Evolutionary conservation across 2,329 filamentous ascomycete genomes (phyloP), one percentile per base, ranked within the genome.

Genomic region (Aspergillus sp.): DNA sequence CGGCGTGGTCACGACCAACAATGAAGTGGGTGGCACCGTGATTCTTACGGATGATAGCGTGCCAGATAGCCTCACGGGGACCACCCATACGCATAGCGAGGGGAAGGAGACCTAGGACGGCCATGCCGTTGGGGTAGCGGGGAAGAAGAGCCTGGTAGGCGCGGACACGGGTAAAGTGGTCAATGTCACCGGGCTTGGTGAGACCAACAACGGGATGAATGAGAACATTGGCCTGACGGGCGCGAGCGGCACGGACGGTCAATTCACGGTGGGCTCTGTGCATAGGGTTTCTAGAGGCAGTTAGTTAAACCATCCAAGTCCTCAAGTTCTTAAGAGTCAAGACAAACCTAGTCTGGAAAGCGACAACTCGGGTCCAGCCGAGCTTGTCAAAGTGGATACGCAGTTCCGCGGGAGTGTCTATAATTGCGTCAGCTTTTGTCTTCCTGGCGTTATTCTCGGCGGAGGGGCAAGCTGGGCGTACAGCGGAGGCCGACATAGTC

Each of bases 1-100:
- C 95, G 65, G 95, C 95, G 80, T 99, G 95, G 80, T 99, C 95
- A 81, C 95, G 91, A 61, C 95, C 95, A 65, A 99, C 93, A 70
- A 99, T 99, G 84, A 99, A 99, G 84, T 99, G 95, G 15, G 95
- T 98, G 48, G 93, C 92, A 70, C 95, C 95, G 81, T 97, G 93
- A 80, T 99, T 99, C 88, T 98, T 99, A 75, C 95, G 92, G 84
- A 99, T 99, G 72, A 99, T 96, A 73, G 95, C 95, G 83, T 99
- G 95, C 95, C 95, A 99, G 80, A 99, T 92, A 67, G 95, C 95
- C 83, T 99, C 95, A 67, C 95, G 91, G 63, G 95, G 95, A 70
- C 95, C 95, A 73, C 92, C 95, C 95, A 99, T 99, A 75, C 95
- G 90, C 95, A 99, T 99, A 70, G 95, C 95, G 64, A 99, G 85